Percentiles rank a stretch among this genome's conserved stretches.
phyloP scores from a whole-genome alignment of 805 yeast species.

The Metschnikowia aberdeeniae region DNA sequence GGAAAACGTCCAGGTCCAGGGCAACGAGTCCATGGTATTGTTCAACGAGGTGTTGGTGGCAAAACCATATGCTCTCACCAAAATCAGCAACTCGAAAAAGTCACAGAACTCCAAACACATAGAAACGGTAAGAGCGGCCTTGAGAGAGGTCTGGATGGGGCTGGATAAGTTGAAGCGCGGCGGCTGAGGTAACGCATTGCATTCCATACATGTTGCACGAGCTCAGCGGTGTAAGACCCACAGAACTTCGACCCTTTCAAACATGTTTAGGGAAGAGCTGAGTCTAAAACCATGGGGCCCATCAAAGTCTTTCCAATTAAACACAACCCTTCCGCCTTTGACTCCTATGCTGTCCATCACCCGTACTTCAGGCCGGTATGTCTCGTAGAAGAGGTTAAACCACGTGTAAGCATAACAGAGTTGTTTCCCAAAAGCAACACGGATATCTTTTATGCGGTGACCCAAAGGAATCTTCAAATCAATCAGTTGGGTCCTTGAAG shows the following conservation, averaged over 20 bases:
- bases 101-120: slow-evolving; percentile 18
- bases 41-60: slow-evolving; percentile 33
- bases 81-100: slow-evolving; percentile 24
- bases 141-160: slow-evolving; percentile 28
- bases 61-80: slow-evolving; percentile 35
- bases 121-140: slow-evolving; percentile 22
- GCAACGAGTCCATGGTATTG: slow-evolving; percentile 39
- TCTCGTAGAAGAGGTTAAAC: slow-evolving; percentile 29
- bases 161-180: slow-evolving; percentile 25
- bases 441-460: slow-evolving; percentile 14
- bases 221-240: slow-evolving; percentile 24
- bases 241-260: slow-evolving; percentile 45
- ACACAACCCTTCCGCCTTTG: not conserved
- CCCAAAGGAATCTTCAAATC: slow-evolving; percentile 8
- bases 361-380: slow-evolving; percentile 4
- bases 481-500: not conserved
- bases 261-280: slow-evolving; percentile 46
- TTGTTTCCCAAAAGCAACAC: slow-evolving; percentile 13
- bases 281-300: slow-evolving; percentile 61
- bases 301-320: slow-evolving; percentile 48
- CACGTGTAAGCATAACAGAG: slow-evolving; percentile 23
- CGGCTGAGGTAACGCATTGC: slow-evolving; percentile 16
- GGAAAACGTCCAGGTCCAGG: slow-evolving; percentile 37
- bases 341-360: slow-evolving; percentile 6
- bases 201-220: not conserved